Base-by-base conservation (phyloP, 2,329 filamentous ascomycete genomes). In the Grosmannia clavigera region DNA sequence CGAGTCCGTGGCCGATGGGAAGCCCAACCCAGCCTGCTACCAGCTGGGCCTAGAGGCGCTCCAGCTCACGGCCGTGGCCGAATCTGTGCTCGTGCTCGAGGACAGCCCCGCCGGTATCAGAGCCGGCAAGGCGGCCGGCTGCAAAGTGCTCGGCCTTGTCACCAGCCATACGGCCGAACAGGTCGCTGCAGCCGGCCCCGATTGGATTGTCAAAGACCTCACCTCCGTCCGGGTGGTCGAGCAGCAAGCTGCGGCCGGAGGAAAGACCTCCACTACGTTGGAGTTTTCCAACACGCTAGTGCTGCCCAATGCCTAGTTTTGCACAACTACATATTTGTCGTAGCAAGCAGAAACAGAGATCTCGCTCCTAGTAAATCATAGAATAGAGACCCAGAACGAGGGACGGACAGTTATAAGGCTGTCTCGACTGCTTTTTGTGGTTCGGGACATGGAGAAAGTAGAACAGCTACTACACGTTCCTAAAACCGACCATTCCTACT, bases 41-140 rank as follows among this genome's bases (percentile, higher is more conserved):
- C 71, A 78, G 57, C 77, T 91, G 58, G 88, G 87, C 19, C 81
- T 83, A 55, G 76, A 81, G 65, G 79, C 79, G 63, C 78, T 92
- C 19, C 78, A 77, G 0, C 71, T 84, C 25, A 12, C 27, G 19
- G 29, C 70, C 77, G 25, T 76, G 33, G 78, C 73, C 59, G 73
- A 75, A 38, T 27, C 60, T 16, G 73, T 92, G 52, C 76, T 96
- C 60, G 92, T 96, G 56, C 75, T 96, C 46, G 92, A 96, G 74
- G 92, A 96, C 74, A 89, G 89, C 60, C 91, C 92, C 5, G 89
- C 90, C 9, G 92, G 92, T 5, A 89, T 96, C 68, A 79, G 75
- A 64, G 84, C 91, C 33, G 92, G 91, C 56, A 95, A 92, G 74
- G 88, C 83, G 0, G 92, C 92, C 11, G 91, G 90, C 2, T 96